These are phyloP conservation scores for Capsella rubella DNA, from an alignment of 441 rosid species.

Conservation along the genomic window DNA sequence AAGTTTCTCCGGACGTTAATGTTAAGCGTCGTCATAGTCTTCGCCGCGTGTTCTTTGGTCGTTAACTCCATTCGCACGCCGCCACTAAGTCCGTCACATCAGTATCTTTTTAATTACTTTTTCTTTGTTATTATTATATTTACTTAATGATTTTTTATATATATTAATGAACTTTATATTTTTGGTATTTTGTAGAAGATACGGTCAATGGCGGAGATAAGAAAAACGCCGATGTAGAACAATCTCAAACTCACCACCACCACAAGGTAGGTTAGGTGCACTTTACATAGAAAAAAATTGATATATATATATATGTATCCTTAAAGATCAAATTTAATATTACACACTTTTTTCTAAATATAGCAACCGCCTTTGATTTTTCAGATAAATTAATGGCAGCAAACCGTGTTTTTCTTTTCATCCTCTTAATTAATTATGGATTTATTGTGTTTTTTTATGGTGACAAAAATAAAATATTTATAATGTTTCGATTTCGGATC, in stretches of 20 bases:
- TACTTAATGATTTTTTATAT: not conserved
- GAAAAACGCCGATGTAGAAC: constrained; percentile 26
- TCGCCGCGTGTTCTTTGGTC: constrained; percentile 45
- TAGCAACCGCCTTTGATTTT: not conserved
- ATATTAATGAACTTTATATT: not conserved
- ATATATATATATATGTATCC: not conserved
- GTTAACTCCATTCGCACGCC: constrained; percentile 46
- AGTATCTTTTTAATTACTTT: not conserved
- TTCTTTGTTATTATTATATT: not conserved
- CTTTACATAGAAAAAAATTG: not conserved
- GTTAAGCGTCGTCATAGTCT: constrained; percentile 34
- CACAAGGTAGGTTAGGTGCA: constrained; percentile 30
- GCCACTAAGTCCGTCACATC: constrained; percentile 47
- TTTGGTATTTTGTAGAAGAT: not conserved
- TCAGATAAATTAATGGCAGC: not conserved
- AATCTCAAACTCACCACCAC: constrained; percentile 34
- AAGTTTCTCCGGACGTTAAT: constrained; percentile 30
- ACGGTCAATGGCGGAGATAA: constrained; percentile 35
- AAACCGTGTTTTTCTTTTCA: not conserved
- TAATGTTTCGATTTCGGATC: too few relatives aligned
- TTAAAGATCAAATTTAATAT: too few relatives aligned
- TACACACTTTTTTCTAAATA: not conserved
- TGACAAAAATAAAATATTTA: too few relatives aligned
- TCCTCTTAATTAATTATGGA: not conserved
- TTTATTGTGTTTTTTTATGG: not conserved